Conservation (phyloP, 2,329 filamentous ascomycete genomes). For the Monosporascus sp. region DNA sequence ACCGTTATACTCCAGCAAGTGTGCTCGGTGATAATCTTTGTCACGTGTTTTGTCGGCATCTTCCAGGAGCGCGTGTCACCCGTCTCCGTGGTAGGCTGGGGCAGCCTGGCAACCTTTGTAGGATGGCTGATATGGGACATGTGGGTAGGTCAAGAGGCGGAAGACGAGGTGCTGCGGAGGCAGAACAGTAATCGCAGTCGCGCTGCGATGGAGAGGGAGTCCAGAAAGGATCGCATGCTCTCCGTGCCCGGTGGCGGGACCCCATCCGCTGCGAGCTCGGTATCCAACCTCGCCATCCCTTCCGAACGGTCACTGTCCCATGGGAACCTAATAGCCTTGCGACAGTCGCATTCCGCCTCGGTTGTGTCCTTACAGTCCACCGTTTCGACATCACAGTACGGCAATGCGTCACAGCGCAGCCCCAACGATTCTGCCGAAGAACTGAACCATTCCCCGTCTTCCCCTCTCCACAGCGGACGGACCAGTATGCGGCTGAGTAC, state of each 20-base stretch:
- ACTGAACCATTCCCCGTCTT: slow-evolving; percentile 27
- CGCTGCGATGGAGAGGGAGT: slow-evolving; percentile 25
- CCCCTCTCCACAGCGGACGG: slow-evolving; percentile 32
- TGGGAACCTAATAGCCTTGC: slow-evolving; percentile 26
- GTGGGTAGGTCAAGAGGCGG: slow-evolving; percentile 73
- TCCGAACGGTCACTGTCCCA: slow-evolving; percentile 21
- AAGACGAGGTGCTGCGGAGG: slow-evolving; percentile 32
- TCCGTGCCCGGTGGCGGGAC: slow-evolving; percentile 18
- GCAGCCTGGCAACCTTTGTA: slow-evolving; percentile 73
- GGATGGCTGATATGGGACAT: slow-evolving; percentile 90
- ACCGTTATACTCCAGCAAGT: slow-evolving; percentile 97
- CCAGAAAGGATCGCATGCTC: slow-evolving; percentile 19
- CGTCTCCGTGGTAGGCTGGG: slow-evolving; percentile 80
- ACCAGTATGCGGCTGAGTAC: slow-evolving; percentile 62
- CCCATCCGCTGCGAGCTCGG: slow-evolving; percentile 40
- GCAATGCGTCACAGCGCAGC: slow-evolving; percentile 18
- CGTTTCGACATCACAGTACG: slow-evolving; percentile 26
- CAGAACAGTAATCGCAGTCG: slow-evolving; percentile 31
- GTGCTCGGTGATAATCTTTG: slow-evolving; percentile 88
- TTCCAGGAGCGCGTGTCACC: slow-evolving; percentile 83
- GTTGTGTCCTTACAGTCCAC: slow-evolving; percentile 49
- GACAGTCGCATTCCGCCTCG: slow-evolving; percentile 48
- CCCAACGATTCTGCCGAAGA: slow-evolving; percentile 27
- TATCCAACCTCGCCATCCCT: slow-evolving; percentile 34
- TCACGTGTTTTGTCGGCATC: slow-evolving; percentile 90